Base-by-base conservation (phyloP, 495 filamentous ascomycete species). In the Sordaria brevicollis region DNA sequence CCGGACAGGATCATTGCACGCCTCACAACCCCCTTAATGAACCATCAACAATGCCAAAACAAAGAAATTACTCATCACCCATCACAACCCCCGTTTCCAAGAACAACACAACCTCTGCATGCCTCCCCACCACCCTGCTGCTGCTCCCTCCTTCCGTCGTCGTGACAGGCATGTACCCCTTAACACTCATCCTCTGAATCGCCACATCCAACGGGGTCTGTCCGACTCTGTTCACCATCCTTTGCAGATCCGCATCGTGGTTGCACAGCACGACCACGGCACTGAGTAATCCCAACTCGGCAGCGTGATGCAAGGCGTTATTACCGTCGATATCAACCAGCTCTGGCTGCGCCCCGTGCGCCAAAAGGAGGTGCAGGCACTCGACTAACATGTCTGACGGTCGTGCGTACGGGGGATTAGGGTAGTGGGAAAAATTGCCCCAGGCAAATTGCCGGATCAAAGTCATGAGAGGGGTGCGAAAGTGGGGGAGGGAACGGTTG, bases 271-370 rank as follows among this genome's bases (percentile, higher is more conserved):
- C 49, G 11, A 57, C 25, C 49, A 57, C 49, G 5, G 49, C 29
- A 35, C 21, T 31, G 17, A 36, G 10, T 29, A 70, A 11, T 15
- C 65, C 69, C 39, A 70, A 15, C 35, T 35, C 29, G 15, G 65
- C 69, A 1, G 69, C 69, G 37, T 67, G 54, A n/a, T 70, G 69
- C 33, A 67, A 21, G 6, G 69, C 69, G 17, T 70, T 70, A 8
- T 67, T 54, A 8, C 69, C 69, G 15, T 54, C 69, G 3, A 41
- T 66, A 13, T 70, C 65, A 6, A 31, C 34, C 34, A 67, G 36
- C 38, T 66, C 69, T 0, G 62, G 62, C 8, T 33, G 25, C 1
- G 69, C 69, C 4, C 69, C 69, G 19, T 35, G 69, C 10, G 69
- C 65, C 6, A 70, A 29, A 9, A 70, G 31, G 19, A 57, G 43